Evolutionary conservation across 768 basidiomycete genomes (phyloP).

Genomic region (Daedalea quercina): DNA sequence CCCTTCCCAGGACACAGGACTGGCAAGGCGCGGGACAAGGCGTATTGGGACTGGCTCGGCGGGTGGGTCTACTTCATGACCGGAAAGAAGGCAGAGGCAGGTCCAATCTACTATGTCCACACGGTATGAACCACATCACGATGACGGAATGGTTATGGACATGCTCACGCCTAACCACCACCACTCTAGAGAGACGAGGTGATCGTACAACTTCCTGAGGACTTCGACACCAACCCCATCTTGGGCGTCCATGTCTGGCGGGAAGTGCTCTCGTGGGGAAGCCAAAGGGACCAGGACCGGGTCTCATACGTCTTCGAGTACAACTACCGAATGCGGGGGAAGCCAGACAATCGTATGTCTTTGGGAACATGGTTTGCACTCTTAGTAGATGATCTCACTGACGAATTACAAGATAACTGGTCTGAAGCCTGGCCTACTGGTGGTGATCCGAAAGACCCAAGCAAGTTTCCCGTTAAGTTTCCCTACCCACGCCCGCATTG

Average conservation of each 20-base stretch:
- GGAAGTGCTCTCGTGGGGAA: conserved; percentile 5
- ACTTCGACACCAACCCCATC: conserved; percentile 14
- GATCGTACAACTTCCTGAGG: conserved; percentile 16
- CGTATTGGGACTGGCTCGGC: conserved; percentile 15
- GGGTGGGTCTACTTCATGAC: conserved; percentile 20
- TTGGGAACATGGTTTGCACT: neutral
- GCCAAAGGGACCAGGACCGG: conserved; percentile 2
- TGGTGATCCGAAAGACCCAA: conserved; percentile 10
- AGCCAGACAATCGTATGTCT: conserved; percentile 18
- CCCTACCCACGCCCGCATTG: conserved; percentile 20
- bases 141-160: neutral
- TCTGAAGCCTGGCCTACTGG: conserved; percentile 4
- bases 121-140: conserved; percentile 14
- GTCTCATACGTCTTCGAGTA: conserved; percentile 22
- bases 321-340: conserved; percentile 19
- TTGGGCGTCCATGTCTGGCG: conserved; percentile 21
- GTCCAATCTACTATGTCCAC: conserved; percentile 14
- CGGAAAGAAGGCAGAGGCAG: conserved; percentile 6
- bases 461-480: conserved; percentile 12
- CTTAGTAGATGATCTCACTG: neutral
- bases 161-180: neutral
- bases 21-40: conserved; percentile 9
- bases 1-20: conserved; percentile 18
- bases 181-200: conserved; percentile 15
- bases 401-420: conserved; percentile 17